These are phyloP conservation scores for Didymella pomorum DNA, from an alignment of 2,329 filamentous ascomycete species.

Conservation along the genomic window DNA sequence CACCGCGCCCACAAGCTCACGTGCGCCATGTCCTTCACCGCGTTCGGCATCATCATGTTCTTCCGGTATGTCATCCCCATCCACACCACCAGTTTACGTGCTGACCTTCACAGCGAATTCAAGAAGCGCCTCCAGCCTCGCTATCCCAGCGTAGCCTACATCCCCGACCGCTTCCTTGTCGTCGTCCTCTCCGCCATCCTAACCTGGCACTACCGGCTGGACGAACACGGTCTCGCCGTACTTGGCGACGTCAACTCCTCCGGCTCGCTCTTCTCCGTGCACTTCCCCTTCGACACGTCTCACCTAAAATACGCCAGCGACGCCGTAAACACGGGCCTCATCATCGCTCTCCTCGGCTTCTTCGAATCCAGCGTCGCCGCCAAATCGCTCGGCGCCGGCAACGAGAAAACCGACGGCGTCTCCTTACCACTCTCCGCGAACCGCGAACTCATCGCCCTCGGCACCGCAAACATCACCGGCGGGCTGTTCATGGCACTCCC, in stretches of 20 bases:
- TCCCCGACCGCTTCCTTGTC: slow-evolving; percentile 90
- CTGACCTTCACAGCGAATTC: slow-evolving; percentile 62
- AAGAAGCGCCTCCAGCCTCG: slow-evolving; percentile 83
- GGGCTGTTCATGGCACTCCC: slow-evolving; percentile 92
- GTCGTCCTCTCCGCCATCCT: slow-evolving; percentile 85
- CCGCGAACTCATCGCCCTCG: slow-evolving; percentile 89
- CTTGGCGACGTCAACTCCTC: slow-evolving; percentile 81
- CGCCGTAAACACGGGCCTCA: slow-evolving; percentile 87
- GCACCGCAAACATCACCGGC: slow-evolving; percentile 88
- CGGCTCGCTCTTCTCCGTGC: slow-evolving; percentile 77
- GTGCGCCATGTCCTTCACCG: slow-evolving; percentile 75
- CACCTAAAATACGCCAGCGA: slow-evolving; percentile 85
- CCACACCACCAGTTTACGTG: background rate
- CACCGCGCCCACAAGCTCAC: slow-evolving; percentile 76
- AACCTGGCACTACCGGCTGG: slow-evolving; percentile 79
- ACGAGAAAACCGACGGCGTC: slow-evolving; percentile 67
- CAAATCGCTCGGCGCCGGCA: slow-evolving; percentile 74
- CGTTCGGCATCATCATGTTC: slow-evolving; percentile 90
- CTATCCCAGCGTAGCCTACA: slow-evolving; percentile 81
- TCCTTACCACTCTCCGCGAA: slow-evolving; percentile 88
- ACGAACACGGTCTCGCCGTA: slow-evolving; percentile 79
- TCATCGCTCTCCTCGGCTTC: slow-evolving; percentile 95
- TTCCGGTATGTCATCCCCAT: slow-evolving; percentile 54
- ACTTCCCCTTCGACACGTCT: slow-evolving; percentile 80
- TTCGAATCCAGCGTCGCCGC: slow-evolving; percentile 97